Evolutionary conservation across 176 grass and related monocot genomes (phyloP), one percentile per base, ranked within the genome.

Genomic region (Tuctoria greenei): DNA sequence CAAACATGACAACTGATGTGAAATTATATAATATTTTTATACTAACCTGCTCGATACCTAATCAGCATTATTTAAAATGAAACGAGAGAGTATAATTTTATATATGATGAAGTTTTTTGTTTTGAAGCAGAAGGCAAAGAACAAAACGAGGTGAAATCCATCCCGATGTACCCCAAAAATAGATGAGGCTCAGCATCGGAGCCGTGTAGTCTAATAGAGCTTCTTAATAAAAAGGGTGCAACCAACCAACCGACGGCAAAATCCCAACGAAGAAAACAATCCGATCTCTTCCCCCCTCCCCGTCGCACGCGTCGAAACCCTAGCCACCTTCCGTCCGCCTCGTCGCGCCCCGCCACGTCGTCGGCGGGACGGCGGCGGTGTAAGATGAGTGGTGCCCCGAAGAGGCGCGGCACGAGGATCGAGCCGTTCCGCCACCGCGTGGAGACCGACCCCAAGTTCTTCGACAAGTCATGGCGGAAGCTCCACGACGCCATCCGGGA

Each of bases 371-470:
- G 43, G 26, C 5, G 9, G 28, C 11, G 79, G 74, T 31, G 73
- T 60, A 38, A 34, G 87, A 97, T 54, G 82, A 79, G 31, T 24
- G 62, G 61, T n/a, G 18, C 16, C 39, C 74, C 72, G 78, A 86
- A 76, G 93, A 92, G 73, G 85, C 83, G 88, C 64, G 0, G n/a
- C 49, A 4, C 72, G 37, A 97, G 72, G 88, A 90, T 93, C 76
- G 88, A 93, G 68, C 85, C 93, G 23, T 97, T 90, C 93, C 86
- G 79, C 83, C 88, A 97, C 82, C 77, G 76, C 47, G 83, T 93
- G 34, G 93, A 97, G 80, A 62, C 86, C 50, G 93, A 97, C 87
- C 93, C 93, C 72, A 97, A 93, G 80, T 97, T 84, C 85, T 86
- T 89, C 74, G 93, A 97, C 66, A 89, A 84, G 57, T 93, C 93